Evolutionary conservation across 805 yeast species (phyloP).

Genomic region (Ogataea philodendri): DNA sequence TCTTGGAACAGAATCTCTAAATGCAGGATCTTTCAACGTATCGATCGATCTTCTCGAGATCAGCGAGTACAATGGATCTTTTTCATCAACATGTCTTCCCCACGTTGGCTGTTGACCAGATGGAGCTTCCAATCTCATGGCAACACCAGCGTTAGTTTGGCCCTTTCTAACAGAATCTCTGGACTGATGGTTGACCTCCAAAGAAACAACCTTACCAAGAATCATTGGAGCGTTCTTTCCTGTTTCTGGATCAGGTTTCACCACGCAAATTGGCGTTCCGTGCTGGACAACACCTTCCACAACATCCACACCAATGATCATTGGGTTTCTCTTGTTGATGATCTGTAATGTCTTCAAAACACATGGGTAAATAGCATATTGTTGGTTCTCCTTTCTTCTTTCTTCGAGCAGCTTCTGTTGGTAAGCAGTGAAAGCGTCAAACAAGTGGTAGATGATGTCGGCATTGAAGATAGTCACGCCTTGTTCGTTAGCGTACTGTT

Average conservation of each 20-base stretch:
- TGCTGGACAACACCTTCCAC: constrained; percentile 82
- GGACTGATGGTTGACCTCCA: constrained; percentile 94
- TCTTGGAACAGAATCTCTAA: constrained; percentile 89
- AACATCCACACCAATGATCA: constrained; percentile 99
- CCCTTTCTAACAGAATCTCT: constrained; percentile 82
- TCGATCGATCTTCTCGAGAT: constrained; percentile 88
- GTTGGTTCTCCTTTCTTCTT: constrained; percentile 85
- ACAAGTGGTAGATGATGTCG: constrained; percentile 93
- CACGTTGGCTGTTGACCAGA: constrained; percentile 92
- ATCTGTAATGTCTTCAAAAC: constrained; percentile 92
- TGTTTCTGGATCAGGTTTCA: constrained; percentile 82
- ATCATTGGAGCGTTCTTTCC: constrained; percentile 67
- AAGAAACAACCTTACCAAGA: constrained; percentile 86
- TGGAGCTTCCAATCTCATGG: constrained; percentile 93
- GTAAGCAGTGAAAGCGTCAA: constrained; percentile 90
- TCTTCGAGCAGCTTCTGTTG: constrained; percentile 84
- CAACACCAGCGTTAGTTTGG: constrained; percentile 96
- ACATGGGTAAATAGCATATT: constrained; percentile 91
- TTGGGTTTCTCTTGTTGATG: constrained; percentile 97
- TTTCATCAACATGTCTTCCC: constrained; percentile 99
- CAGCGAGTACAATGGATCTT: constrained; percentile 86
- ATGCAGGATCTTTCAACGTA: constrained; percentile 97
- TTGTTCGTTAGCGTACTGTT: constrained; percentile 94
- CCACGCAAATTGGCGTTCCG: constrained; percentile 96
- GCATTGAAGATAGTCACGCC: constrained; percentile 92